A percentile compares a stretch with the other conserved stretches of the same genome.
phyloP scores from a whole-genome alignment of 164 flowering plant genomes.

The Liquidambar formosana region DNA sequence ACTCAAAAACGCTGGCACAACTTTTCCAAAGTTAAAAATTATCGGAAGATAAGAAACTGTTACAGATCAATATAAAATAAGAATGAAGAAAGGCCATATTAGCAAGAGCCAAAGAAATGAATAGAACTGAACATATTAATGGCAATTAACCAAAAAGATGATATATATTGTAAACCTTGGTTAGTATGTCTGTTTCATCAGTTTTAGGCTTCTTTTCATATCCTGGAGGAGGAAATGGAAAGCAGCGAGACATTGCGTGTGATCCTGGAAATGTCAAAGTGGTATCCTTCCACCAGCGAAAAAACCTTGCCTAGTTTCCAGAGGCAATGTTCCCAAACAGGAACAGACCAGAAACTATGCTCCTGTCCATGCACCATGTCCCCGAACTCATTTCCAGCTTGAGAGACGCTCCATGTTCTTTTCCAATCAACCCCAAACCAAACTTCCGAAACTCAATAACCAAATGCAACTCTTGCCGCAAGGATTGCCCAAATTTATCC shows the following conservation, averaged over 20 bases:
- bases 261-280: slow-evolving; percentile 2
- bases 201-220: slow-evolving; percentile 41
- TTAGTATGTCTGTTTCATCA: slow-evolving; percentile 12
- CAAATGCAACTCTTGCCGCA: neutral
- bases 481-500: too few relatives aligned
- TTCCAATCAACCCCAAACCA: neutral
- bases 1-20: neutral
- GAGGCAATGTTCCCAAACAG: slow-evolving; percentile 18
- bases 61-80: neutral
- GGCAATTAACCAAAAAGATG: neutral
- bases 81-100: neutral
- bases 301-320: slow-evolving; percentile 8
- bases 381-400: slow-evolving; percentile 21
- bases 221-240: slow-evolving; percentile 98
- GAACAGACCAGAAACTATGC: slow-evolving; percentile 26
- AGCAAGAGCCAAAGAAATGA: neutral
- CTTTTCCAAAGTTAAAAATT: neutral
- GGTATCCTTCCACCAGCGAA: slow-evolving; percentile 12
- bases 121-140: neutral
- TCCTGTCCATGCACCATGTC: slow-evolving; percentile 34
- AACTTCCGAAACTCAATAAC: neutral
- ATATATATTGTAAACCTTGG: slow-evolving; percentile 9
- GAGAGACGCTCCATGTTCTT: slow-evolving; percentile 10
- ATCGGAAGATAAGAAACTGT: neutral
- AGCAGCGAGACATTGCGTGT: slow-evolving; percentile 95